Evolutionary conservation across 2,329 filamentous ascomycete species (phyloP).

Genomic region (Ophiostoma sp.): DNA sequence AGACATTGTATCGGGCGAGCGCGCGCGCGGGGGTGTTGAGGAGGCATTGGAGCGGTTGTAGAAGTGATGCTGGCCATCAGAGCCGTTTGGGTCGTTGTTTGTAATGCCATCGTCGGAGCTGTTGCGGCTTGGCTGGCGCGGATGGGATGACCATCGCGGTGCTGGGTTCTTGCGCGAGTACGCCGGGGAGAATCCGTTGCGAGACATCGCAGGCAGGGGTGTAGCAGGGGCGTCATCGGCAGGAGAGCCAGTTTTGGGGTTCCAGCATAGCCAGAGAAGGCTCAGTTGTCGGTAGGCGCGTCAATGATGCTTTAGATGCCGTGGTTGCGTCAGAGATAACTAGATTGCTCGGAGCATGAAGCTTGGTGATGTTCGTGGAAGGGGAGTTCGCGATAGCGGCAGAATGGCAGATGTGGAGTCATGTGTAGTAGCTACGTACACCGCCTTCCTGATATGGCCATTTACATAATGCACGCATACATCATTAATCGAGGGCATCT

Average conservation of each 20-base stretch:
- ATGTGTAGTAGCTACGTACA: conserved; percentile 8
- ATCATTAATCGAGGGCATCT: background rate
- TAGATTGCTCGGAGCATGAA: background rate
- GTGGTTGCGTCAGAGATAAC: background rate
- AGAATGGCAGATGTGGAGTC: conserved; percentile 18
- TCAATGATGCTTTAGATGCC: background rate
- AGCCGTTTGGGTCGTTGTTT: background rate
- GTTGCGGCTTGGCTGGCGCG: conserved; percentile 48
- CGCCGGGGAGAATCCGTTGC: conserved; percentile 41
- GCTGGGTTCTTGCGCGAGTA: conserved; percentile 38
- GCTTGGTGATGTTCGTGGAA: conserved; percentile 14
- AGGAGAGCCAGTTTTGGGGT: background rate
- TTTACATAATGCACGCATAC: background rate
- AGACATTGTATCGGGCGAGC: conserved; percentile 47
- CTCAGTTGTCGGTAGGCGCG: background rate
- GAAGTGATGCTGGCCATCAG: conserved; percentile 29
- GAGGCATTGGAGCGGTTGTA: conserved; percentile 11
- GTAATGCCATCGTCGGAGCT: conserved; percentile 38
- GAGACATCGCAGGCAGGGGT: conserved; percentile 35
- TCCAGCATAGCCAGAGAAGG: conserved; percentile 12
- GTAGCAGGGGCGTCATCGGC: conserved; percentile 20
- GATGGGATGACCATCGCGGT: conserved; percentile 48
- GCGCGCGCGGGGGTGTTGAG: conserved; percentile 25
- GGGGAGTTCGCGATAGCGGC: conserved; percentile 18
- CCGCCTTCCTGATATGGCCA: conserved; percentile 23